Base-by-base conservation (phyloP, 768 basidiomycete genomes). In the Naematelia aurantialba region DNA sequence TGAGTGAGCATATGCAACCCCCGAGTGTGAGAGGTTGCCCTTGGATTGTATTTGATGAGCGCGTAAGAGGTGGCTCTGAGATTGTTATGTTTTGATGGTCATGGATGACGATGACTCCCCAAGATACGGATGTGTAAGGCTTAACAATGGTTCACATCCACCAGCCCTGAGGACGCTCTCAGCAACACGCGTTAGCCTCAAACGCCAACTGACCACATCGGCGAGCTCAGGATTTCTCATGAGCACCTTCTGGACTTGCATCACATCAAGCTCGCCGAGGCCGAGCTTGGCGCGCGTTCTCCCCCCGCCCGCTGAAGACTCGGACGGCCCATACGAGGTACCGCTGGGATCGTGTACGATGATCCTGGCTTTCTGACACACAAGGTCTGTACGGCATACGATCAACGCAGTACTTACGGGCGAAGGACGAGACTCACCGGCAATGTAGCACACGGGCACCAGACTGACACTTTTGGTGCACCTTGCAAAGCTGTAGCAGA, bases 391-490 rank as follows among this genome's bases (percentile, higher is more conserved):
- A 14, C 25, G n/a, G 24, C 25, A 25, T 42, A n/a, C 53, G 42
- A 24, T 56, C 2, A 4, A 24, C n/a, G 21, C 24, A 4, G 4
- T 2, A 44, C 19, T 2, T 10, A 5, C 8, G 12, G 31, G 13
- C 26, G 48, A 1, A 12, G 29, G 25, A 22, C 27, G 34, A 19
- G 27, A 62, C 66, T 63, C 49, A 68, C 70, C 75, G 12, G 72
- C 75, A 45, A 71, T 69, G 62, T 76, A 76, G 46, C 70, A 72
- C 8, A 76, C 71, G 0, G 75, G 71, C 8, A 76, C 75, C 26
- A 76, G 55, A 12, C 66, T 68, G 49, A 76, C 75, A 42, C 69
- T 71, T 22, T 59, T 71, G 1, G 75, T 76, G 27, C 73, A 74
- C 34, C 75, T 66, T 14, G 72, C 65, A 54, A 76, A 76, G 1